Percentiles rank a stretch among this genome's conserved stretches.
Conservation (phyloP, 306 rosid species). For the Spatholobus suberectus region DNA sequence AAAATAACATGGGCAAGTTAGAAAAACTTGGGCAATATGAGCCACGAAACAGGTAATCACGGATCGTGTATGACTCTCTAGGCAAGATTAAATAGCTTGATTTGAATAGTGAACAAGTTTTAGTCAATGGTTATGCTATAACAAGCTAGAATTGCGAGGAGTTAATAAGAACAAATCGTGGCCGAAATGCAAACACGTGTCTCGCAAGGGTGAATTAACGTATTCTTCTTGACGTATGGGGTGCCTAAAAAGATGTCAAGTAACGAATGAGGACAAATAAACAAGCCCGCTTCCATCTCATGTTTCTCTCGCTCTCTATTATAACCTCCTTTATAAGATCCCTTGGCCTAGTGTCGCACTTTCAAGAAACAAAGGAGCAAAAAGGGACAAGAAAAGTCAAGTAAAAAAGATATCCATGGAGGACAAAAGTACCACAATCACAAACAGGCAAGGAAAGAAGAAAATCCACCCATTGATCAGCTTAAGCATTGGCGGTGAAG, state of each 20-base stretch:
- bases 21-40: background rate
- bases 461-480: slow-evolving; percentile 9
- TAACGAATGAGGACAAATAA: slow-evolving; percentile 22
- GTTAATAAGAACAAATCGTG: slow-evolving; percentile 18
- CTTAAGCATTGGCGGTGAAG: slow-evolving; percentile 35
- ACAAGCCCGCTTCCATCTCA: slow-evolving; percentile 39
- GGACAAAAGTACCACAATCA: background rate
- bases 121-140: background rate
- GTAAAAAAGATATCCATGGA: slow-evolving; percentile 17
- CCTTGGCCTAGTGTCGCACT: background rate
- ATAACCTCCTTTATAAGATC: background rate
- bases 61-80: slow-evolving; percentile 25
- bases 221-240: slow-evolving; percentile 23
- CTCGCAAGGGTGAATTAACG: background rate
- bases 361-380: background rate
- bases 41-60: background rate
- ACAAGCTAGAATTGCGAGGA: slow-evolving; percentile 37
- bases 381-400: background rate
- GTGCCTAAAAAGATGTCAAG: background rate
- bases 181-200: slow-evolving; percentile 35
- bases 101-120: slow-evolving; percentile 20
- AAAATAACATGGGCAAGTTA: background rate
- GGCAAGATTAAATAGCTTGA: background rate
- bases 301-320: background rate
- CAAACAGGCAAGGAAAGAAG: slow-evolving; percentile 39